Conservation (phyloP, 2,329 filamentous ascomycete genomes). For the Akanthomyces lecanii region DNA sequence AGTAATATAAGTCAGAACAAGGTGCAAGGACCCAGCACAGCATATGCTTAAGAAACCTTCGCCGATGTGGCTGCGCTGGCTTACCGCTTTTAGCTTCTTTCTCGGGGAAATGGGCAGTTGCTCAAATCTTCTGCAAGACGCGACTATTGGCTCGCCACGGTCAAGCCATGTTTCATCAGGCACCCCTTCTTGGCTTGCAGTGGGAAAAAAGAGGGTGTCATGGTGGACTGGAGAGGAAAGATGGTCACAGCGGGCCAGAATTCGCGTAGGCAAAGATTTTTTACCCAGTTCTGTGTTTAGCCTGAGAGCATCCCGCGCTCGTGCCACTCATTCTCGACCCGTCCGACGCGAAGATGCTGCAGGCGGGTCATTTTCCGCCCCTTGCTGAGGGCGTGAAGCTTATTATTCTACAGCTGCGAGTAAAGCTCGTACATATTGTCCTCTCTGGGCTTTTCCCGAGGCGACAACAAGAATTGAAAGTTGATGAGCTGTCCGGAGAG, state of each 20-base stretch:
- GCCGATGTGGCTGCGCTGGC: constrained; percentile 1
- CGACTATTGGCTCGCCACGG: background rate
- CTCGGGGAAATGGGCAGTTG: background rate
- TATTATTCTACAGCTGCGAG: background rate
- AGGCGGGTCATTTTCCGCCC: background rate
- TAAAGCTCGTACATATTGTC: background rate
- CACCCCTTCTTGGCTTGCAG: background rate
- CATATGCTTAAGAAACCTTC: background rate
- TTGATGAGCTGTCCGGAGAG: background rate
- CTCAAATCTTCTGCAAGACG: background rate
- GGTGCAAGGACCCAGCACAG: background rate
- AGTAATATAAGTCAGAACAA: background rate
- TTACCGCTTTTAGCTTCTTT: background rate
- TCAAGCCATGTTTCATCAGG: background rate
- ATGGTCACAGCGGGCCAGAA: background rate
- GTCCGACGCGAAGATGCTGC: background rate
- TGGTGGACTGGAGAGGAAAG: too few relatives aligned
- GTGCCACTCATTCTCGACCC: background rate
- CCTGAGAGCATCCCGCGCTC: background rate
- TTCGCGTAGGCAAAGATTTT: background rate
- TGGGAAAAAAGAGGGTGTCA: background rate
- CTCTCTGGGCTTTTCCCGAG: background rate
- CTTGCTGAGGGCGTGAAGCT: background rate
- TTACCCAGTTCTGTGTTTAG: background rate
- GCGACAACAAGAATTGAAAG: background rate